A percentile compares a stretch with the other conserved stretches of the same genome.
These are phyloP conservation scores for Skeletonema potamos DNA, from an alignment of 108 stramenopile species.

Conservation along the genomic window DNA sequence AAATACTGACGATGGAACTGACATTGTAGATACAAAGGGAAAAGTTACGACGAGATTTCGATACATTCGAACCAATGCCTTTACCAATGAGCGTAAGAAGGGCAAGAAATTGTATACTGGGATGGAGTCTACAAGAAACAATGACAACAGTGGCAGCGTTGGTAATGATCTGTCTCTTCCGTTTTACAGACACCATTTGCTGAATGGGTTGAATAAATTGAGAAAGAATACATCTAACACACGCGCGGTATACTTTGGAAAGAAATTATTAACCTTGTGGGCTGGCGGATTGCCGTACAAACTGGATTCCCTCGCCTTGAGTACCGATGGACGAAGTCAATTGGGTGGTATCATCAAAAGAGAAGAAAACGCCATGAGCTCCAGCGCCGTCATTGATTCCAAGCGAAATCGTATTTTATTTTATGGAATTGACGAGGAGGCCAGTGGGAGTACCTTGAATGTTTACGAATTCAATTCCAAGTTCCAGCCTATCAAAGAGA, in stretches of 20 bases:
- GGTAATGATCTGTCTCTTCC: constrained; percentile 77
- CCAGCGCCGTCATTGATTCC: constrained; percentile 60
- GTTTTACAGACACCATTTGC: constrained; percentile 75
- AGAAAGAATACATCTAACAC: constrained; percentile 86
- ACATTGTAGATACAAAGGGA: constrained; percentile 15
- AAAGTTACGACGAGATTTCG: constrained; percentile 57
- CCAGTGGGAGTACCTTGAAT: constrained; percentile 56
- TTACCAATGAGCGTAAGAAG: constrained; percentile 81
- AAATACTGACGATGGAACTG: neutral
- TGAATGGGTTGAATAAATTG: constrained; percentile 76
- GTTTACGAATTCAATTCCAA: constrained; percentile 79
- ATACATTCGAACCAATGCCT: constrained; percentile 75
- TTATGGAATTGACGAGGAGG: constrained; percentile 63
- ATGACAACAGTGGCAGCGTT: constrained; percentile 17
- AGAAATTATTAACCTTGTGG: constrained; percentile 72
- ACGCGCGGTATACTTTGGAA: constrained; percentile 73
- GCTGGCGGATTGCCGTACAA: constrained; percentile 86
- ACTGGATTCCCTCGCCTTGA: constrained; percentile 71
- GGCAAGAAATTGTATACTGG: constrained; percentile 75
- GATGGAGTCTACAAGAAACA: constrained; percentile 76
- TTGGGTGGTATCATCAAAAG: constrained; percentile 79
- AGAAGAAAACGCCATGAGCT: constrained; percentile 68
- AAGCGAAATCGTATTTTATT: constrained; percentile 67
- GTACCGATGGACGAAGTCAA: constrained; percentile 78
- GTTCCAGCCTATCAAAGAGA: constrained; percentile 63